Evolutionary conservation across 257 asterid genomes (phyloP).

Genomic region (Henckelia pumila): DNA sequence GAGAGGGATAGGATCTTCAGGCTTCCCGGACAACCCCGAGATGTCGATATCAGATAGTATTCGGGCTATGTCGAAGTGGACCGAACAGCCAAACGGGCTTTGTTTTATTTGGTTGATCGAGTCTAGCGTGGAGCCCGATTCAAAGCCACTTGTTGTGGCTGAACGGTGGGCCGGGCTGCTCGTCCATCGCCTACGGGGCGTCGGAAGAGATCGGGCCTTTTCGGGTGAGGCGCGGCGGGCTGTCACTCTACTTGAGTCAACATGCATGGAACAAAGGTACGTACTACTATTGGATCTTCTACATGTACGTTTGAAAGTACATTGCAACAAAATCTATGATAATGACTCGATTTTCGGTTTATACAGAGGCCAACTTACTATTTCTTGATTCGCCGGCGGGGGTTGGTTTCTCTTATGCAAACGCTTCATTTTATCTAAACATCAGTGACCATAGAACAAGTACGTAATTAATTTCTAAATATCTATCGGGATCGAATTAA

Average conservation of each 20-base stretch:
- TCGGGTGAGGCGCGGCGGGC: conserved; percentile 45
- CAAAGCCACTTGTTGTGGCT: conserved; percentile 70
- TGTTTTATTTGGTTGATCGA: conserved; percentile 60
- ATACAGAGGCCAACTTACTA: conserved; percentile 59
- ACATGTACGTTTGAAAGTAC: neutral
- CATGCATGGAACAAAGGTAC: conserved; percentile 65
- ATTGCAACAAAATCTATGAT: neutral
- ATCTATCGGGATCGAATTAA: no score
- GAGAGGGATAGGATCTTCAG: conserved; percentile 41
- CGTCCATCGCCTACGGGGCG: conserved; percentile 62
- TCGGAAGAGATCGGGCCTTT: conserved; percentile 70
- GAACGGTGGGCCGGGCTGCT: conserved; percentile 68
- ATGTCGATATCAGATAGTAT: conserved; percentile 47
- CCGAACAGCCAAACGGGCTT: conserved; percentile 41
- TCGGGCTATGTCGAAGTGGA: conserved; percentile 60
- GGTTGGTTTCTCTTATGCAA: conserved; percentile 68
- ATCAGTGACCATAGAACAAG: conserved; percentile 60
- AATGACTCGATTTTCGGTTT: neutral
- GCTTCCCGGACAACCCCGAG: conserved; percentile 54
- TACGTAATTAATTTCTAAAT: no score
- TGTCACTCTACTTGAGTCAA: conserved; percentile 37
- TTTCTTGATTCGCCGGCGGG: conserved; percentile 75
- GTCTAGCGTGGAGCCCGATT: conserved; percentile 35
- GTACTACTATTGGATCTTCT: neutral
- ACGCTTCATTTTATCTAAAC: conserved; percentile 36